A percentile compares a stretch with the other conserved stretches of the same genome.
These are phyloP conservation scores for Parachaetomium inaequale DNA, from an alignment of 495 filamentous ascomycete species.

Conservation along the genomic window DNA sequence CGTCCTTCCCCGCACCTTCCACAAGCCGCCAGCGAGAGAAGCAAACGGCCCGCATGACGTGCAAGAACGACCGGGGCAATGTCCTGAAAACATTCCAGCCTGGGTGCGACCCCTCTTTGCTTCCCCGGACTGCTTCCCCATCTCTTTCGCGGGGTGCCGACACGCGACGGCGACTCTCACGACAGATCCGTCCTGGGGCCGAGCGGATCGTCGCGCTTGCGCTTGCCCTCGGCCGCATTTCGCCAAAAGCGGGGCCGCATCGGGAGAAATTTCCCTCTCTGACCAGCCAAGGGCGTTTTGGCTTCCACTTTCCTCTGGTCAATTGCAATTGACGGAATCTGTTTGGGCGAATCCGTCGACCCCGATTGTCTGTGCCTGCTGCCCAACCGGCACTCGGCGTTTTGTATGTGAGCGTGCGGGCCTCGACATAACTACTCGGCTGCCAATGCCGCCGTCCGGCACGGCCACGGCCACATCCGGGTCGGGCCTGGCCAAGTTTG, in stretches of 20 bases:
- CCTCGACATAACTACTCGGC: background rate
- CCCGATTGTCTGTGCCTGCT: background rate
- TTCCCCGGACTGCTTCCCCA: background rate
- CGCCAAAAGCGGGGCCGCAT: background rate
- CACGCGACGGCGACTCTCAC: background rate
- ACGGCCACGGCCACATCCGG: background rate
- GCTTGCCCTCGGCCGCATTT: background rate
- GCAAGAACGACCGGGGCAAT: background rate
- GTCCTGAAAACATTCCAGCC: background rate
- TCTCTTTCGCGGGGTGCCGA: background rate
- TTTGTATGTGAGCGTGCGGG: background rate
- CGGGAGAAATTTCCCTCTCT: background rate
- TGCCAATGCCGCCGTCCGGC: constrained; percentile 12
- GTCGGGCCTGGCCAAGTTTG: constrained; percentile 23
- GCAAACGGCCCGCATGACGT: background rate
- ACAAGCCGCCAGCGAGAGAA: background rate
- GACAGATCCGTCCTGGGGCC: background rate
- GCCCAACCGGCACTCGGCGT: background rate
- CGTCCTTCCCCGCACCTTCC: background rate
- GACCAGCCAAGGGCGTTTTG: background rate
- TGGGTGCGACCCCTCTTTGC: background rate
- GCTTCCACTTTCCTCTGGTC: too few relatives aligned
- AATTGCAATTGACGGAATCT: background rate
- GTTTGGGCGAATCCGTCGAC: background rate
- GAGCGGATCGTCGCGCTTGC: background rate